These are phyloP conservation scores for Oxytropis ochrocephala DNA, from an alignment of 306 rosid genomes.

Conservation along the genomic window DNA sequence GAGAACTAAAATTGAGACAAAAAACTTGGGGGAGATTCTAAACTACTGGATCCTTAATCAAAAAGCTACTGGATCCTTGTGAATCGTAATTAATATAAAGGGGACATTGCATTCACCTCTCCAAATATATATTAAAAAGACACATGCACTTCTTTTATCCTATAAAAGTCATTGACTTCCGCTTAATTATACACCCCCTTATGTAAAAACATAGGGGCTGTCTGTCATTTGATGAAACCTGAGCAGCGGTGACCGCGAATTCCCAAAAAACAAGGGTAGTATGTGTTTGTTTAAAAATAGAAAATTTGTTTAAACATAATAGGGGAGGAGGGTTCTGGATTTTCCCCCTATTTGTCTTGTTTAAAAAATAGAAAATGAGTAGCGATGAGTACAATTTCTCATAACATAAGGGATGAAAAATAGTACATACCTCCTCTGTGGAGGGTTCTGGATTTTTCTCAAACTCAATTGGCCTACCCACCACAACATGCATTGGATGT, in stretches of 20 bases:
- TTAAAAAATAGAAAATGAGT: too few relatives aligned
- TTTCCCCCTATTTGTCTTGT: too few relatives aligned
- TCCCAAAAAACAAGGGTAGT: neutral
- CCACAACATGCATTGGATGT: conserved; percentile 71
- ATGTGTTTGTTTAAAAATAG: too few relatives aligned
- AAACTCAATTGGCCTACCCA: conserved; percentile 75
- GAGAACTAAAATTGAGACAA: neutral
- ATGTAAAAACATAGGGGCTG: neutral
- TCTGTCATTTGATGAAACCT: neutral
- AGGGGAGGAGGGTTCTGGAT: neutral
- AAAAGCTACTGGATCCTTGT: conserved; percentile 1
- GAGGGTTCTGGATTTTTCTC: conserved; percentile 71
- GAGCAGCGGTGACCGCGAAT: neutral
- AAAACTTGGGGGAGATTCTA: neutral
- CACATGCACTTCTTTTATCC: too few relatives aligned
- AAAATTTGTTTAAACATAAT: neutral
- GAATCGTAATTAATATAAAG: conserved; percentile 4
- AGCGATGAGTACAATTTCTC: neutral
- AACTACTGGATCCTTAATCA: neutral
- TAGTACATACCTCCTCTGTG: conserved; percentile 33
- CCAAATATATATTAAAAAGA: too few relatives aligned
- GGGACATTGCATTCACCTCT: too few relatives aligned
- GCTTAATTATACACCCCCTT: neutral
- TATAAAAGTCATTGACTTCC: neutral
- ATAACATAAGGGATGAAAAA: neutral